Evolutionary conservation across 139 green algal genomes (phyloP), one percentile per base, ranked within the genome.

Genomic region (Chloropicon primus): DNA sequence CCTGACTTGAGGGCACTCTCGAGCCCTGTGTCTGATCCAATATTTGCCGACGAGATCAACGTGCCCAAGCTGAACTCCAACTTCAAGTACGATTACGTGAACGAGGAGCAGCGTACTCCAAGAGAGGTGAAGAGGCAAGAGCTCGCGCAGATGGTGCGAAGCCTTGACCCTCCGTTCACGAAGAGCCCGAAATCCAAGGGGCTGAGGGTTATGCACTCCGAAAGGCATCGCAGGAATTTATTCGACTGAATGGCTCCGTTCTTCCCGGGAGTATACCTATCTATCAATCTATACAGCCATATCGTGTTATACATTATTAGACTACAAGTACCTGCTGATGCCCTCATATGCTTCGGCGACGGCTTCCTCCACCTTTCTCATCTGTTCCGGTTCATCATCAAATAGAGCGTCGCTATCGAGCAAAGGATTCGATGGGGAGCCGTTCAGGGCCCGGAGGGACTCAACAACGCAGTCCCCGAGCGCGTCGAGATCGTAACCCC

Each of bases 401-500:
- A n/a, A n/a, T n/a, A n/a, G n/a, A n/a, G n/a, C n/a, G n/a, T n/a
- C n/a, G n/a, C n/a, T n/a, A n/a, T n/a, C n/a, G n/a, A n/a, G n/a
- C n/a, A n/a, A n/a, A n/a, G n/a, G n/a, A n/a, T 79, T 24, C 1
- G n/a, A 0, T 5, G 72, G 72, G 76, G 27, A 21, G 3, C 88
- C 86, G 23, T 94, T 26, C 22, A 95, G 73, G 2, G 80, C 92
- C 54, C 77, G 25, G 72, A 94, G 88, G 2, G 88, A 90, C 54
- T 93, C 91, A 10, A 81, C 83, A 17, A 97, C 93, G 1, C 83
- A 85, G 10, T 90, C 88, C 0, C 82, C 84, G 5, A 97, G 82
- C 0, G 87, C 88, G 24, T 86, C 26, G 21, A 87, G 25, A 76
- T 95, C 72, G 75, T 97, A 86, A 97, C 93, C 93, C 0, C 93